A percentile compares a stretch with the other conserved stretches of the same genome.
Conservation (phyloP, 2,329 filamentous ascomycete species). For the Didymella sp. region DNA sequence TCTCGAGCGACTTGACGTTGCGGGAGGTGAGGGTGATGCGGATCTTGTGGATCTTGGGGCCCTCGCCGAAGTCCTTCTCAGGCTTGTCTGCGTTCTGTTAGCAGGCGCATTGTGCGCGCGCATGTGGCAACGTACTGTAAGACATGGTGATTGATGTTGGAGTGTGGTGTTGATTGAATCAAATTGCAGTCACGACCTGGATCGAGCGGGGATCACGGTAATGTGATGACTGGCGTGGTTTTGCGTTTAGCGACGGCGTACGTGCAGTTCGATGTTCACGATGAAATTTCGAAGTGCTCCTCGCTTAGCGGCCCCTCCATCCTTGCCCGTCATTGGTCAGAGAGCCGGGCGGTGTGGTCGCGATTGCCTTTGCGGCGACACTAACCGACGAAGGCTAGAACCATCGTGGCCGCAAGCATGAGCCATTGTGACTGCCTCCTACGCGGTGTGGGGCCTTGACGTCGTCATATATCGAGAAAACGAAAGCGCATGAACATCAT, state of each 20-base stretch:
- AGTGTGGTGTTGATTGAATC: constrained; percentile 32
- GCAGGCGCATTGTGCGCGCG: constrained; percentile 8
- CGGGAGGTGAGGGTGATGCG: constrained; percentile 95
- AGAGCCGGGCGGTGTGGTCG: not conserved
- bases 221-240: constrained; percentile 60
- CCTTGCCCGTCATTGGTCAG: not conserved
- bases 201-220: constrained; percentile 56
- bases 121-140: constrained; percentile 38
- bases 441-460: constrained; percentile 16
- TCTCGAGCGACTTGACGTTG: constrained; percentile 91
- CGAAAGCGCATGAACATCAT: constrained; percentile 12
- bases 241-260: constrained; percentile 37
- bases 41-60: constrained; percentile 97
- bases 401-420: constrained; percentile 20
- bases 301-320: not conserved
- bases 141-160: constrained; percentile 42
- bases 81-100: constrained; percentile 67
- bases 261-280: constrained; percentile 30
- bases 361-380: constrained; percentile 4
- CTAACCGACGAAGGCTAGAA: not conserved
- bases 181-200: constrained; percentile 57
- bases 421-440: constrained; percentile 38
- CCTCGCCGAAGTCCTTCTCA: constrained; percentile 91
- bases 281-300: constrained; percentile 20
- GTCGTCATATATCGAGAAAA: constrained; percentile 19